A percentile compares a stretch with the other conserved stretches of the same genome.
phyloP scores from a whole-genome alignment of 1,284 basidiomycete genomes.

The Malassezia sp. region DNA sequence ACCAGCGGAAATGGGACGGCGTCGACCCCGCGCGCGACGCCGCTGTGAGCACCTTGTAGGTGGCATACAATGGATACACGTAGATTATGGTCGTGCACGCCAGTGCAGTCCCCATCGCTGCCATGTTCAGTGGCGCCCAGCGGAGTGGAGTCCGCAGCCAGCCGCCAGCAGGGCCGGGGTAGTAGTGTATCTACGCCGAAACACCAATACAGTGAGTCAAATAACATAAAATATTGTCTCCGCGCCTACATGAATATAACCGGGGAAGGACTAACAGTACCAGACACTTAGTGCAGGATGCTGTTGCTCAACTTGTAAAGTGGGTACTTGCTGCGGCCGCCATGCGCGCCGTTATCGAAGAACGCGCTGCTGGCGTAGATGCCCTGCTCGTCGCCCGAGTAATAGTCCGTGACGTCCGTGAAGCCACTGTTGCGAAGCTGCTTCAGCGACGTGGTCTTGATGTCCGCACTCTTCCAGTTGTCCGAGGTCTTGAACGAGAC shows the following conservation, averaged over 20 bases:
- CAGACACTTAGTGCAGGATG: constrained; percentile 17
- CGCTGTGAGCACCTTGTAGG: constrained; percentile 8
- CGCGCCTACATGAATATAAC: no score
- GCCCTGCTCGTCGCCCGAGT: constrained; percentile 23
- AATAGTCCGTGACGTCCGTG: constrained; percentile 33
- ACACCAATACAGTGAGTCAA: no score
- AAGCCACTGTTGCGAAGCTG: constrained; percentile 33
- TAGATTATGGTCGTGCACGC: no score
- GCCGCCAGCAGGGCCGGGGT: no score
- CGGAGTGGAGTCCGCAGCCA: no score
- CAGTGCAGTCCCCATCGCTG: no score
- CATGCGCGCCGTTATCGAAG: constrained; percentile 35
- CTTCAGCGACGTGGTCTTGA: constrained; percentile 20
- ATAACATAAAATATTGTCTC: no score
- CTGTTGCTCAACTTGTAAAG: constrained; percentile 20
- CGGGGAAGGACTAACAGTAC: no score
- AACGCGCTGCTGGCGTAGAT: constrained; percentile 40
- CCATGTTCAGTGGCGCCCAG: no score
- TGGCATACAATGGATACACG: constrained; percentile 15
- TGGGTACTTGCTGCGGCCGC: constrained; percentile 27
- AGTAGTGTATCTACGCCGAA: no score
- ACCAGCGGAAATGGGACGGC: background rate
- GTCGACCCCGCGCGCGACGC: background rate
- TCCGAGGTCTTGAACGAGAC: constrained; percentile 31
- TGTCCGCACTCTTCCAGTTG: constrained; percentile 26